A percentile compares a stretch with the other conserved stretches of the same genome.
These are phyloP conservation scores for Coprinopsis cinerea DNA, from an alignment of 768 basidiomycete genomes.

Conservation along the genomic window DNA sequence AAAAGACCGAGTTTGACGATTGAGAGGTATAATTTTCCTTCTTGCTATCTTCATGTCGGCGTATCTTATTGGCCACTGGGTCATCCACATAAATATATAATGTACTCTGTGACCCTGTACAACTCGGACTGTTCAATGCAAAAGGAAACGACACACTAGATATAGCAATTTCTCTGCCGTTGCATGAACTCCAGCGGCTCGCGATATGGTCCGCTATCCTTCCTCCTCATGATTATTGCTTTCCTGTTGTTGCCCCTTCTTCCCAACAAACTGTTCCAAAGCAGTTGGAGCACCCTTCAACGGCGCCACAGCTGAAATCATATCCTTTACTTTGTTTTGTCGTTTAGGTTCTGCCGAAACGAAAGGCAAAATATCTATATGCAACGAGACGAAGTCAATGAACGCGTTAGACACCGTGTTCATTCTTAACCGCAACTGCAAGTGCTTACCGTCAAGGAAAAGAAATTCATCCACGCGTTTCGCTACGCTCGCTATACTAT, in stretches of 20 bases:
- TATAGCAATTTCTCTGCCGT: no score
- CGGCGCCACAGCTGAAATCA: background rate
- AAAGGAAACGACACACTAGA: no score
- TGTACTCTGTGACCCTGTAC: no score
- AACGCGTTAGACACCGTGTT: background rate
- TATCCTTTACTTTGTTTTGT: background rate
- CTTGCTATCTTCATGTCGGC: background rate
- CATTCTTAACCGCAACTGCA: no score
- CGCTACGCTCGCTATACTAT: slow-evolving; percentile 48
- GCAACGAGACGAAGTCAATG: no score
- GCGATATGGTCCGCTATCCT: no score
- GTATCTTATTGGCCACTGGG: no score
- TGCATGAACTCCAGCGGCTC: no score
- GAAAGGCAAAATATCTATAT: slow-evolving; percentile 1
- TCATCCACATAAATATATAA: no score
- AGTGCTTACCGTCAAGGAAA: slow-evolving; percentile 62
- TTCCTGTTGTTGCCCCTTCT: background rate
- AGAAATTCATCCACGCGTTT: slow-evolving; percentile 69
- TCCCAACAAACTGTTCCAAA: background rate
- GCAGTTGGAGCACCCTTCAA: background rate
- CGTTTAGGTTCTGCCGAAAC: slow-evolving; percentile 1
- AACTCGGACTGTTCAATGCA: no score
- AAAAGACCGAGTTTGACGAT: slow-evolving; percentile 39
- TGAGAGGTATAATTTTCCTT: slow-evolving; percentile 1
- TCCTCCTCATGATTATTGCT: background rate